A percentile compares a stretch with the other conserved stretches of the same genome.
These are phyloP conservation scores for Haematococcus lacustris DNA, from an alignment of 139 green algal genomes.

Conservation along the genomic window DNA sequence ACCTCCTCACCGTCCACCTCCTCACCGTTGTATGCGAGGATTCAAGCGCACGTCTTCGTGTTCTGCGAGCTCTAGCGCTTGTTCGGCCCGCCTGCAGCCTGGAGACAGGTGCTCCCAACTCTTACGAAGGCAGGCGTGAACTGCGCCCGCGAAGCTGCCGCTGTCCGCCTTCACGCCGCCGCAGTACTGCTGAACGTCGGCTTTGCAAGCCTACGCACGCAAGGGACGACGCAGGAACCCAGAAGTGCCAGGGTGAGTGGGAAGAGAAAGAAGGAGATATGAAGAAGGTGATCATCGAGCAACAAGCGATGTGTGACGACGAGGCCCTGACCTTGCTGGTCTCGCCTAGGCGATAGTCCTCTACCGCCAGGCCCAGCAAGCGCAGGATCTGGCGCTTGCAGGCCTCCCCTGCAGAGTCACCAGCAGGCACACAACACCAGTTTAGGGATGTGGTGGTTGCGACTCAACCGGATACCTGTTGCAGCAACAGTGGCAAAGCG, in stretches of 20 bases:
- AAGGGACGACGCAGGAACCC: not conserved
- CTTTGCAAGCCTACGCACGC: slow-evolving; percentile 20
- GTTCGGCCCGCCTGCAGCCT: slow-evolving; percentile 20
- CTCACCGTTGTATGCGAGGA: slow-evolving; percentile 22
- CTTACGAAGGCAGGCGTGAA: slow-evolving; percentile 34
- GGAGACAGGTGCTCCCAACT: slow-evolving; percentile 19
- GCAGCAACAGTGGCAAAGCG: too few relatives aligned
- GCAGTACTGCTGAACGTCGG: slow-evolving; percentile 29
- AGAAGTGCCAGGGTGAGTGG: too few relatives aligned
- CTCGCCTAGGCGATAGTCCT: slow-evolving; percentile 37
- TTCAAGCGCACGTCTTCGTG: slow-evolving; percentile 40
- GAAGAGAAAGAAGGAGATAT: too few relatives aligned
- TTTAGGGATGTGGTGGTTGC: too few relatives aligned
- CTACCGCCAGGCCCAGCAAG: slow-evolving; percentile 30
- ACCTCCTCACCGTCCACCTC: too few relatives aligned
- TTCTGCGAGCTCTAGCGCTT: slow-evolving; percentile 27
- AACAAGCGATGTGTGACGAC: too few relatives aligned
- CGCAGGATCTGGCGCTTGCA: slow-evolving; percentile 36
- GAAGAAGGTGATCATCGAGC: too few relatives aligned
- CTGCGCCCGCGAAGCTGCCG: too few relatives aligned
- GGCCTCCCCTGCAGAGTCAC: not conserved
- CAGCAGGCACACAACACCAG: slow-evolving; percentile 9
- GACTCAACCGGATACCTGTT: too few relatives aligned
- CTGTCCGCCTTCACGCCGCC: slow-evolving; percentile 16
- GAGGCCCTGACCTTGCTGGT: too few relatives aligned